Conservation (phyloP, 306 rosid genomes). For the Arachis stenosperma region DNA sequence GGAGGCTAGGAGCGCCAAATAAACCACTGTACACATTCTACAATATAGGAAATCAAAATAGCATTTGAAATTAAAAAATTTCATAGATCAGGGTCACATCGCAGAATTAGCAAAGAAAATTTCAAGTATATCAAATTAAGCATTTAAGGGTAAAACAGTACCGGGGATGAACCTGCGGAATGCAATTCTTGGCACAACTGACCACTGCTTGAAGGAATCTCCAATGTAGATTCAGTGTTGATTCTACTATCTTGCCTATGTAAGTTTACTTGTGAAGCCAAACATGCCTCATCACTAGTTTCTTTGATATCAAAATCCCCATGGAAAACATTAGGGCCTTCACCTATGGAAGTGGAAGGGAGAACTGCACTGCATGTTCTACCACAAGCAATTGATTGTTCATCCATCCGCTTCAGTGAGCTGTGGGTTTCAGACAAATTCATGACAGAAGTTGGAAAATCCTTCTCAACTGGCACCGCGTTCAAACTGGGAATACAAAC, state of each 20-base stretch:
- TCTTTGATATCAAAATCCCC: conserved; percentile 48
- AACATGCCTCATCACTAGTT: conserved; percentile 44
- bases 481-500: conserved; percentile 49
- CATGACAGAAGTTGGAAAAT: conserved; percentile 54
- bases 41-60: conserved; percentile 17
- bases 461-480: conserved; percentile 49
- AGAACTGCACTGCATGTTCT: conserved; percentile 39
- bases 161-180: conserved; percentile 51
- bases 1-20: background rate
- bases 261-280: conserved; percentile 46
- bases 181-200: conserved; percentile 45
- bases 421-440: conserved; percentile 59
- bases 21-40: background rate
- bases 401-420: conserved; percentile 47
- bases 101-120: conserved; percentile 13
- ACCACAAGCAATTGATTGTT: conserved; percentile 45
- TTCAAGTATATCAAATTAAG: background rate
- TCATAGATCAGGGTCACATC: background rate
- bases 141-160: conserved; percentile 39
- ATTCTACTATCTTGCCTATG: conserved; percentile 44
- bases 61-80: conserved; percentile 13
- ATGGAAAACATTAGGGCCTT: conserved; percentile 32
- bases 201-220: conserved; percentile 34
- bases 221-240: conserved; percentile 38
- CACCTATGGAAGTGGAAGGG: conserved; percentile 49